Evolutionary conservation across 164 flowering plant genomes (phyloP), one percentile per base, ranked within the genome.

Genomic region (Aristolochia contorta): DNA sequence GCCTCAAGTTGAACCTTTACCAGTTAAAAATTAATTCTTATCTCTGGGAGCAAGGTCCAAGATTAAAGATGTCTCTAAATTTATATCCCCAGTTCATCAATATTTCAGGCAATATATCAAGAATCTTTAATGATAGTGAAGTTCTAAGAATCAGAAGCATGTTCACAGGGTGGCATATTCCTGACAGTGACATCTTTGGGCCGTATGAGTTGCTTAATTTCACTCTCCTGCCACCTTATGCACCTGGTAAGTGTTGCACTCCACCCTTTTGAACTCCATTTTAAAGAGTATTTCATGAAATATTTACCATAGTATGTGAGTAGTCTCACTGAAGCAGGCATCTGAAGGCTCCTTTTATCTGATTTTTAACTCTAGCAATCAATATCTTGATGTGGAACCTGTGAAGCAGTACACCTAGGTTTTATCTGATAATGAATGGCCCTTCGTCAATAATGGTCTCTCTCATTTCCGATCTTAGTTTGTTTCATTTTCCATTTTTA

Each of bases 161-260:
- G 81, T 92, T 89, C 69, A 78, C 89, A n/a, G 74, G 73, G 16
- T 89, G 91, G 96, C 30, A 14, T 2, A 80, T 92, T 58, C 74
- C 67, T 19, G 81, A 78, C 32, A 80, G 75, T 67, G 74, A 73
- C 12, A 32, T 79, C 59, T 89, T 92, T 74, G 98, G 98, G 47
- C 98, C 98, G 54, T 83, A 80, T 68, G 96, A 89, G 66, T 80
- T 89, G 53, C 72, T 89, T 54, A 72, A 70, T 65, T 77, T 84
- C 78, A 77, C 78, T 46, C 77, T 87, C n/a, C 47, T 60, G 71
- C 80, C 63, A 5, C 75, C 80, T 45, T 91, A 91, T 65, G 19
- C 16, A 32, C 37, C 77, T 64, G 86, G 97, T 87, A 71, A 20
- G 85, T 75, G 51, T 63, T 59, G 4, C 27, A 54, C 23, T 45